Conservation (phyloP, 148 eudicot genomes). For the Rhododendron williamsianum region DNA sequence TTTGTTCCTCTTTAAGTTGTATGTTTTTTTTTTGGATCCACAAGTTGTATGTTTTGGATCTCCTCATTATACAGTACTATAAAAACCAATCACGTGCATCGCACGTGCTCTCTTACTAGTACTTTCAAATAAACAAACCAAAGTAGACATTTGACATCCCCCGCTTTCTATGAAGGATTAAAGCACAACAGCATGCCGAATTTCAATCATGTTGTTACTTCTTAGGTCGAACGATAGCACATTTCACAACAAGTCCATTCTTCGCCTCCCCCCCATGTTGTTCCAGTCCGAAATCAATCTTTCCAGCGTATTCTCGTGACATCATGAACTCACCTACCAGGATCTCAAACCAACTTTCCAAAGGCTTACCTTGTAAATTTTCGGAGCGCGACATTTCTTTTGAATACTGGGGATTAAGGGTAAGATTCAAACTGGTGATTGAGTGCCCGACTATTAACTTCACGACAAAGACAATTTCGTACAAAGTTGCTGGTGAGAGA, state of each 20-base stretch:
- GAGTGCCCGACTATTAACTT: not conserved
- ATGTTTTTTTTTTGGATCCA: no score
- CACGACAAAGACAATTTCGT: not conserved
- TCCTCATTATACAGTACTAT: no score
- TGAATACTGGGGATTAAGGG: not conserved
- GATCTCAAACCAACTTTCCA: not conserved
- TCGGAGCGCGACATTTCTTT: not conserved
- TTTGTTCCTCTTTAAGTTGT: no score
- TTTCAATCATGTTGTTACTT: no score
- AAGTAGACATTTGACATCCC: no score
- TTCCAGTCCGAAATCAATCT: not conserved
- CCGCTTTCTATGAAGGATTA: no score
- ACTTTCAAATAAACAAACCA: no score
- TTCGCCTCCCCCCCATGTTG: not conserved
- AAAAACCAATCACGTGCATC: no score
- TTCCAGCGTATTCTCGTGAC: not conserved
- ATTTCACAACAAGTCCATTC: not conserved
- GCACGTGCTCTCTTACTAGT: no score
- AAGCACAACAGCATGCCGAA: no score
- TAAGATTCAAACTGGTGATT: not conserved
- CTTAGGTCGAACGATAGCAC: not conserved
- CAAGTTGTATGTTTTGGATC: no score
- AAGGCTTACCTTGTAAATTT: not conserved
- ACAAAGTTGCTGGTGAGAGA: slow-evolving; percentile 1
- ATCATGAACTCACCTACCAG: not conserved